A percentile compares a stretch with the other conserved stretches of the same genome.
Conservation (phyloP, 164 flowering plant genomes). For the Vitis rupestris region DNA sequence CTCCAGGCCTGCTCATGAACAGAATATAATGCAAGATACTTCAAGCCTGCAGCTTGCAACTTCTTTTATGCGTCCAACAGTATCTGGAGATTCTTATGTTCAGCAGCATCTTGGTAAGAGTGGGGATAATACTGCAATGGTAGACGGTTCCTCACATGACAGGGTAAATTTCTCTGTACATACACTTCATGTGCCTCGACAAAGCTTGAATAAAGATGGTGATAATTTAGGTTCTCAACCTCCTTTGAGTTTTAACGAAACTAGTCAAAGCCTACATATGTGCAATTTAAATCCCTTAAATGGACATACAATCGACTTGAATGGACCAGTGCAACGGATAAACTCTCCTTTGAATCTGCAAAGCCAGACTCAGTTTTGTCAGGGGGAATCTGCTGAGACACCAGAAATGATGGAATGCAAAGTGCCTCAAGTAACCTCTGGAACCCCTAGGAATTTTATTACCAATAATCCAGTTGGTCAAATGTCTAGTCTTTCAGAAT, state of each 20-base stretch:
- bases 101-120: conserved; percentile 14
- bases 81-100: conserved; percentile 16
- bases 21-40: conserved; percentile 11
- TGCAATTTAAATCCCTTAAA: conserved; percentile 5
- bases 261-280: conserved; percentile 16
- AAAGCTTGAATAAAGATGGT: conserved; percentile 14
- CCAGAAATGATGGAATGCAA: conserved; percentile 17
- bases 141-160: not conserved
- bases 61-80: conserved; percentile 5
- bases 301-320: conserved; percentile 13
- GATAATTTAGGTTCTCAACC: conserved; percentile 10
- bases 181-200: conserved; percentile 2
- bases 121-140: conserved; percentile 2
- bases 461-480: conserved; percentile 41
- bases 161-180: conserved; percentile 17
- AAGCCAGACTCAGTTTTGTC: conserved; percentile 8
- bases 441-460: conserved; percentile 23
- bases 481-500: conserved; percentile 43
- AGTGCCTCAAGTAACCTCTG: conserved; percentile 23
- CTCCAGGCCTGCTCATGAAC: conserved; percentile 12
- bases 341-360: conserved; percentile 19
- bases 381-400: conserved; percentile 15
- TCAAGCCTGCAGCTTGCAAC: conserved; percentile 18
- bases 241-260: conserved; percentile 4
- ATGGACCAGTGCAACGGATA: conserved; percentile 13